Evolutionary conservation across 306 rosid species (phyloP), one percentile per base, ranked within the genome.

Genomic region (Comarum palustre): DNA sequence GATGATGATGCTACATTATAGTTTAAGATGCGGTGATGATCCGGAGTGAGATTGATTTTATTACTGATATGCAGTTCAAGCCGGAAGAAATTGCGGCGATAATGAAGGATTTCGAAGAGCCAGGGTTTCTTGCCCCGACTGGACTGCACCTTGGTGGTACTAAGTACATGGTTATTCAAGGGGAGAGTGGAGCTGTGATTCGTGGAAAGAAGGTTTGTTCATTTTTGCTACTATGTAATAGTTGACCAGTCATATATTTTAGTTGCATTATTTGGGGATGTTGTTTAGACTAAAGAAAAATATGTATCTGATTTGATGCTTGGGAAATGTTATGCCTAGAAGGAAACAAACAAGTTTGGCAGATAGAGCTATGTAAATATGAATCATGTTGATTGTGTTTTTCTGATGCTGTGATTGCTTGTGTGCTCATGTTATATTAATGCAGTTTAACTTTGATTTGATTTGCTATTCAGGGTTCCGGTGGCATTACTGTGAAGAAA

Each of bases 101-200:
- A 48, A 64, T 77, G 77, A 83, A 75, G 19, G 96, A 92, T 78
- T 87, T 89, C 10, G 34, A 19, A 4, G 93, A 87, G 54, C 96
- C 97, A 46, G 96, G 97, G 66, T 5, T 85, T 11, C 96, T 92
- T 87, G 97, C 96, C 76, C 92, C 96, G 2, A 92, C 91, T 73
- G 88, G 91, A 13, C 75, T 89, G 34, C 75, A 87, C 77, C 78
- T 92, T 14, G 97, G 93, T 62, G 96, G 91, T 47, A 83, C 90
- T 19, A 92, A 92, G 78, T 89, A 89, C 42, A 87, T 92, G 97
- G 97, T 87, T 71, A 92, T 92, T 75, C 93, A 87, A 77, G 97
- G 97, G 1, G 96, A 92, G 78, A 29, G 90, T 0, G 90, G 90
- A 47, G 89, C 82, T 73, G 97, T 92, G 55, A 92, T 89, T 70